Conservation (phyloP, 306 rosid species). For the Lathyrus sativus region DNA sequence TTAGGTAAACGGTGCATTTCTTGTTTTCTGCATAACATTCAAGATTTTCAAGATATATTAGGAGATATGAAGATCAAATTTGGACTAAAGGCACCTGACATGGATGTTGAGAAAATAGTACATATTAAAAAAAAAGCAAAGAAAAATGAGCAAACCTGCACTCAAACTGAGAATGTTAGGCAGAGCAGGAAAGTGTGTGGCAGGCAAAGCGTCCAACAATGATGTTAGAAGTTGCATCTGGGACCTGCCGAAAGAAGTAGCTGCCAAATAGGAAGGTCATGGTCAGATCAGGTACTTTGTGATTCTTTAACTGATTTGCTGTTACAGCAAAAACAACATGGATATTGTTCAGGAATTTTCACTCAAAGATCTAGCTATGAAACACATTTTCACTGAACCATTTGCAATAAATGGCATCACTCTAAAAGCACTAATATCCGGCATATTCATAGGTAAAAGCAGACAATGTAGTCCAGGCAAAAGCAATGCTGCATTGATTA, state of each 20-base stretch:
- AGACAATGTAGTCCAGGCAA: neutral
- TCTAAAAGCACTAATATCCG: no score
- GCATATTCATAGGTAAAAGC: no score
- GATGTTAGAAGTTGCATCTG: conserved; percentile 56
- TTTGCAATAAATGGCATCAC: no score
- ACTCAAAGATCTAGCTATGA: neutral
- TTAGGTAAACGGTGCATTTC: no score
- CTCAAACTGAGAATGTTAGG: conserved; percentile 15
- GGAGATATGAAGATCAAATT: conserved; percentile 10
- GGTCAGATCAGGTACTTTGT: neutral
- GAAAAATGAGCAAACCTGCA: no score
- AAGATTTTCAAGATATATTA: conserved; percentile 11
- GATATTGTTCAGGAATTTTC: neutral
- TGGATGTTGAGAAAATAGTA: conserved; percentile 29
- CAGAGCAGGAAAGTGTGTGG: conserved; percentile 49
- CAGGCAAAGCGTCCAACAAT: conserved; percentile 62
- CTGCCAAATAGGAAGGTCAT: conserved; percentile 50
- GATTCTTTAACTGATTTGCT: conserved; percentile 12
- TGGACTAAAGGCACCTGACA: conserved; percentile 1
- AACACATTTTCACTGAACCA: no score
- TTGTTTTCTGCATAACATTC: neutral
- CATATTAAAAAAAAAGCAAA: neutral
- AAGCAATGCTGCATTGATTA: conserved; percentile 15
- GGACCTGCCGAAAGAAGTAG: conserved; percentile 75
- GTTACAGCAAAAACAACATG: conserved; percentile 28